Percentiles rank a stretch among this genome's conserved stretches.
These are phyloP conservation scores for Pythium aphanidermatum DNA, from an alignment of 352 stramenopile species.

Conservation along the genomic window DNA sequence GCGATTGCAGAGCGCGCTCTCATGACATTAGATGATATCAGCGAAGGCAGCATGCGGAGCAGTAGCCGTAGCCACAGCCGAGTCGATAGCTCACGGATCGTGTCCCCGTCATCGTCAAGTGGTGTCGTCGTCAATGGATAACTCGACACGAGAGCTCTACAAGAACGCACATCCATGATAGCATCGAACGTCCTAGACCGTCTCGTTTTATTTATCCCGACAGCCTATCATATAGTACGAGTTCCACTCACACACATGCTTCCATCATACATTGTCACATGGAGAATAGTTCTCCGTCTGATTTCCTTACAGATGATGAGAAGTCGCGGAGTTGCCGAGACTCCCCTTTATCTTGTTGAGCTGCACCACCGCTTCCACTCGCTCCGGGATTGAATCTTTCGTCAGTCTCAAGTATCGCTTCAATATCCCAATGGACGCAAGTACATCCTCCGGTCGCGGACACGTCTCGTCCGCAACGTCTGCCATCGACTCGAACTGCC, in stretches of 20 bases:
- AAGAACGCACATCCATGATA: too few species aligned
- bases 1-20: slow-evolving; percentile 55
- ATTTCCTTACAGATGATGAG: too few species aligned
- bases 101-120: too few species aligned
- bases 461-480: slow-evolving; percentile 49
- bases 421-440: slow-evolving; percentile 53
- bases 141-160: too few species aligned
- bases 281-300: too few species aligned
- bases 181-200: too few species aligned
- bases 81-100: slow-evolving; percentile 1
- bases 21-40: slow-evolving; percentile 11
- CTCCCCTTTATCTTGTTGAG: slow-evolving; percentile 67
- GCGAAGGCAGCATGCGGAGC: neutral
- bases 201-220: too few species aligned
- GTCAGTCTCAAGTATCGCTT: slow-evolving; percentile 76
- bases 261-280: too few species aligned
- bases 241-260: too few species aligned
- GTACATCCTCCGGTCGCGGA: slow-evolving; percentile 43
- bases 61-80: neutral
- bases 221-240: too few species aligned
- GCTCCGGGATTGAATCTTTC: slow-evolving; percentile 34
- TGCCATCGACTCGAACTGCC: slow-evolving; percentile 40
- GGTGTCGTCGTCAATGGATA: too few species aligned
- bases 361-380: slow-evolving; percentile 58
- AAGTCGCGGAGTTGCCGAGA: slow-evolving; percentile 22